Evolutionary conservation across 2,329 filamentous ascomycete genomes (phyloP).

Genomic region (Calonectria honghensis): DNA sequence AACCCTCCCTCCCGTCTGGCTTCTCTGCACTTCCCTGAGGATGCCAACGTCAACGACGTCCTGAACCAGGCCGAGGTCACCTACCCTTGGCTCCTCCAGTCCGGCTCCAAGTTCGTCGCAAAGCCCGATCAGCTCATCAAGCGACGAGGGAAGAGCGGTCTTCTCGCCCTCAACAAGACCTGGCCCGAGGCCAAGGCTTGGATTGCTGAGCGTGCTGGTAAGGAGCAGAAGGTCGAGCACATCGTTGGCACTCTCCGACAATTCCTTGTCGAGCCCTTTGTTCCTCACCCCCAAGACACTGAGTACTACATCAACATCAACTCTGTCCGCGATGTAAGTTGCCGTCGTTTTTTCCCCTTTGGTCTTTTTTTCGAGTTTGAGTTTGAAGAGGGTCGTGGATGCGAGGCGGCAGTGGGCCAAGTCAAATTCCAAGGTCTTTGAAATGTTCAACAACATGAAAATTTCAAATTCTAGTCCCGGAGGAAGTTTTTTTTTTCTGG

Average conservation of each 20-base stretch:
- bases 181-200: constrained; percentile 96
- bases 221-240: constrained; percentile 94
- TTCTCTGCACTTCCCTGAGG: constrained; percentile 93
- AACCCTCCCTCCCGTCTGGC: constrained; percentile 94
- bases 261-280: constrained; percentile 98
- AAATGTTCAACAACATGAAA: constrained; percentile 13
- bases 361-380: constrained; percentile 38
- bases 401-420: constrained; percentile 12
- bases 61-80: constrained; percentile 97
- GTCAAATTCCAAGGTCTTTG: neutral
- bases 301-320: constrained; percentile 99
- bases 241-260: constrained; percentile 91
- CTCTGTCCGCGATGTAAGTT: constrained; percentile 98
- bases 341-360: constrained; percentile 48
- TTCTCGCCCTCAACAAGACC: constrained; percentile 96
- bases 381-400: constrained; percentile 22
- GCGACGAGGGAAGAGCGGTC: constrained; percentile 98
- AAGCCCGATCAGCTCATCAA: constrained; percentile 99
- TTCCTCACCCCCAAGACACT: constrained; percentile 94
- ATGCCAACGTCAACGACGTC: constrained; percentile 86
- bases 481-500: constrained; percentile 32
- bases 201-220: constrained; percentile 94
- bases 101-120: constrained; percentile 94
- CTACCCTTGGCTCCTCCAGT: constrained; percentile 94
- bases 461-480: constrained; percentile 25